These are phyloP conservation scores for Chlamydomonas reinhardtii DNA, from an alignment of 163 green algal species.

Conservation along the genomic window DNA sequence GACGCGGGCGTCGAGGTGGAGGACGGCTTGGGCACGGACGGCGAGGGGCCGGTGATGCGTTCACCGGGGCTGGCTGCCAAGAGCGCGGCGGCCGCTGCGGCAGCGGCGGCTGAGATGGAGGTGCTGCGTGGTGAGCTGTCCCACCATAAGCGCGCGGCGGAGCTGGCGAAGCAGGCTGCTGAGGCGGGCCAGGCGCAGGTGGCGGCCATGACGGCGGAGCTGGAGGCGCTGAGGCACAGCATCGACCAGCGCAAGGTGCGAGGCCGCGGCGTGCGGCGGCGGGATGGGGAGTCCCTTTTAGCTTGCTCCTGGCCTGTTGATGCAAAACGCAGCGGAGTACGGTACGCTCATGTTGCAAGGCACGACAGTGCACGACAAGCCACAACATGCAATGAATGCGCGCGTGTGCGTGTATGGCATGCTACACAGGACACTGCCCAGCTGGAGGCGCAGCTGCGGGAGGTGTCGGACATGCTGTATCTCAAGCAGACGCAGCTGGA, in stretches of 20 bases:
- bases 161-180: constrained; percentile 12
- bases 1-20: constrained; percentile 58
- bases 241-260: constrained; percentile 20
- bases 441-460: constrained; percentile 51
- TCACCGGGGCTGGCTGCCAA: not conserved
- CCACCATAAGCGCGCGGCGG: constrained; percentile 32
- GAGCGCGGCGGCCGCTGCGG: constrained; percentile 15
- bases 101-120: constrained; percentile 16
- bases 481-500: constrained; percentile 58
- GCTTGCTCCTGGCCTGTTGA: too few species aligned
- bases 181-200: constrained; percentile 34
- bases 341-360: too few species aligned
- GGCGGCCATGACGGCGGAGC: constrained; percentile 19
- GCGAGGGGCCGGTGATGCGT: constrained; percentile 4
- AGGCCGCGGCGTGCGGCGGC: too few species aligned
- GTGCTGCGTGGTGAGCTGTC: constrained; percentile 23
- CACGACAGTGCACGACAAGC: too few species aligned
- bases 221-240: constrained; percentile 28
- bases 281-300: too few species aligned
- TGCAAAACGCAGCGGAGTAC: too few species aligned
- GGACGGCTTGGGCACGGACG: not conserved
- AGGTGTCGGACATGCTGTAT: constrained; percentile 51
- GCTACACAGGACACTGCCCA: constrained; percentile 42
- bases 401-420: too few species aligned
- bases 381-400: too few species aligned